phyloP scores from a whole-genome alignment of 2,329 filamentous ascomycete species.

The Cytospora piceae region DNA sequence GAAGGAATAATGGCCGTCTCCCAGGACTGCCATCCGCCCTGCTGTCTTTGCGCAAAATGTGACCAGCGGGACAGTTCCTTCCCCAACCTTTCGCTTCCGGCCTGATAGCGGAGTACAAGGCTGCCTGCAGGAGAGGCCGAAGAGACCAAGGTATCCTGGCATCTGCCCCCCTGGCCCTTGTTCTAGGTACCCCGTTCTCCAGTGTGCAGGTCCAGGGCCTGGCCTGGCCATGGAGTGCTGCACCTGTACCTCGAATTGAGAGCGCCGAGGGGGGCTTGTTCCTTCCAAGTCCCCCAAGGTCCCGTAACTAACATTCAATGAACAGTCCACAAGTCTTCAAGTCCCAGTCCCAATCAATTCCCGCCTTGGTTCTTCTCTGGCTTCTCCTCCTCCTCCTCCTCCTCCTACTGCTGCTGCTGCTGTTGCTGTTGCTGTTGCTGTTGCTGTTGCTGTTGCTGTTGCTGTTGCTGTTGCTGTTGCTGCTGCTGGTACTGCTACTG shows the following conservation, averaged over 20 bases:
- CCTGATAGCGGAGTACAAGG: slow-evolving; percentile 15
- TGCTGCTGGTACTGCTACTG: no score
- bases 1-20: neutral
- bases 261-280: neutral
- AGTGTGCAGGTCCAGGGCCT: neutral
- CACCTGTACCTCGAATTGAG: slow-evolving; percentile 5
- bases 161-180: slow-evolving; percentile 14
- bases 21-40: no score
- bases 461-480: no score
- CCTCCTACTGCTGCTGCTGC: neutral
- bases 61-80: neutral
- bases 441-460: neutral
- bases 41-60: no score
- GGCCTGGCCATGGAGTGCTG: neutral
- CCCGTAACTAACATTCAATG: neutral
- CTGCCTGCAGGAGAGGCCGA: slow-evolving; percentile 18
- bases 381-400: neutral
- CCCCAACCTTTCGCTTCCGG: neutral
- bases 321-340: neutral
- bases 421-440: no score
- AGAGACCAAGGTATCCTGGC: slow-evolving; percentile 21
- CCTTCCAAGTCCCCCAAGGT: neutral
- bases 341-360: slow-evolving; percentile 1
- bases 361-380: neutral
- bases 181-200: slow-evolving; percentile 9